Base-by-base conservation (phyloP, 2,329 filamentous ascomycete species). In the Fusarium succisae region DNA sequence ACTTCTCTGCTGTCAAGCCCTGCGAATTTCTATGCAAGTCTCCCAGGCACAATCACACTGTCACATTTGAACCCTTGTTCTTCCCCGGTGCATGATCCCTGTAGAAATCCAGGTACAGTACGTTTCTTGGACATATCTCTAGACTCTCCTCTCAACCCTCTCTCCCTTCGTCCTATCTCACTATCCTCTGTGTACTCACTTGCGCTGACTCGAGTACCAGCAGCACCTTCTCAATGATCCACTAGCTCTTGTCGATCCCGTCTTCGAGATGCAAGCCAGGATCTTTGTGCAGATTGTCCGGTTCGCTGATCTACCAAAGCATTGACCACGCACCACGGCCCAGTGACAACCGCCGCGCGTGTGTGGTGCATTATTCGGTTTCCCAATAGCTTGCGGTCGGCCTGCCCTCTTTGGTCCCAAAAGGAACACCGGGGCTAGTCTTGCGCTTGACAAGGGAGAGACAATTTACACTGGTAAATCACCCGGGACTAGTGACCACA, bases 41-140 rank as follows among this genome's bases (percentile, higher is more conserved):
- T 18, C 44, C 62, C 70, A 73, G 72, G 72, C 54, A 74, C 72
- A 71, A 59, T 74, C 71, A 65, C 56, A 74, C 58, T 71, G 68
- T 74, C 55, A 59, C 71, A 69, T 72, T 39, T 39, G n/a, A 64
- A 48, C 67, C 71, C 71, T 74, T 69, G 66, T 54, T 61, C 53
- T 63, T 60, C 45, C 69, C 71, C 71, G 55, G 70, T 60, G 63
- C 47, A 43, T 39, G 39, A 74, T 69, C 71, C 71, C 63, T 72
- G 58, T 17, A 35, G 24, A 38, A n/a, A 45, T 47, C 6, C 37
- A 66, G 45, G 45, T 51, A 32, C 47, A 15, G 51, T 50, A 32
- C 48, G 17, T 20, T 51, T 51, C 18, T 10, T 35, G 6, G 30
- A 24, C 30, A 51, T 28, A 28, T 51, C 48, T 35, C 6, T 6